These are phyloP conservation scores for Cymbopogon citratus DNA, from an alignment of 176 grass and related monocot species.

Conservation along the genomic window DNA sequence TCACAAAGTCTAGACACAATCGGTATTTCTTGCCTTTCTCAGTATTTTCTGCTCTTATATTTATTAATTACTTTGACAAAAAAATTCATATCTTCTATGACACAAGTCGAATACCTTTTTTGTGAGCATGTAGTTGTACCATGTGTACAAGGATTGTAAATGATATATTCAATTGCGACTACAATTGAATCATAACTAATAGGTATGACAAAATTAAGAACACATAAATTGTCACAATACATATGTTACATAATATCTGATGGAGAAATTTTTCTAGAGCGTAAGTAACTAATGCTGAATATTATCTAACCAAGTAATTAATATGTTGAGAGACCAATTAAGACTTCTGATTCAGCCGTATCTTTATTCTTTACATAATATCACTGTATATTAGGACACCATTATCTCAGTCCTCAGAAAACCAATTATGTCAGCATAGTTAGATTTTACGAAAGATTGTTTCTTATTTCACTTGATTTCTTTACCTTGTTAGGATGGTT, in stretches of 20 bases:
- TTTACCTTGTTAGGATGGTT: conserved; percentile 67
- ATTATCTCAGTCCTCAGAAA: background rate
- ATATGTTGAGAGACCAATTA: background rate
- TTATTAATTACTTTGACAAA: conserved; percentile 16
- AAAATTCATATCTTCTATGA: conserved; percentile 16
- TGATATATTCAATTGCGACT: background rate
- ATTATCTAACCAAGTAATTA: conserved; percentile 10
- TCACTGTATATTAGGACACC: background rate
- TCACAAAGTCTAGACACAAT: conserved; percentile 79
- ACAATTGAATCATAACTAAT: background rate
- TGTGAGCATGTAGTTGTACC: background rate
- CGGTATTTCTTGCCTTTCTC: conserved; percentile 51
- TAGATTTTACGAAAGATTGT: conserved; percentile 2
- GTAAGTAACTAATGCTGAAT: background rate
- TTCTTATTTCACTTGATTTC: conserved; percentile 23
- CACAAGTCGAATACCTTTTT: background rate
- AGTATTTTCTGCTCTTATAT: background rate
- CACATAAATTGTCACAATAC: background rate
- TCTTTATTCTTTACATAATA: background rate
- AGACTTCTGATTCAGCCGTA: background rate
- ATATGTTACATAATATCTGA: conserved; percentile 6
- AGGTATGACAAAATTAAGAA: background rate
- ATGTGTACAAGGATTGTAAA: background rate
- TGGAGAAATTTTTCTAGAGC: background rate
- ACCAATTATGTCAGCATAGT: background rate